Evolutionary conservation across 495 filamentous ascomycete species (phyloP).

Genomic region (Gamarada debralockiae): DNA sequence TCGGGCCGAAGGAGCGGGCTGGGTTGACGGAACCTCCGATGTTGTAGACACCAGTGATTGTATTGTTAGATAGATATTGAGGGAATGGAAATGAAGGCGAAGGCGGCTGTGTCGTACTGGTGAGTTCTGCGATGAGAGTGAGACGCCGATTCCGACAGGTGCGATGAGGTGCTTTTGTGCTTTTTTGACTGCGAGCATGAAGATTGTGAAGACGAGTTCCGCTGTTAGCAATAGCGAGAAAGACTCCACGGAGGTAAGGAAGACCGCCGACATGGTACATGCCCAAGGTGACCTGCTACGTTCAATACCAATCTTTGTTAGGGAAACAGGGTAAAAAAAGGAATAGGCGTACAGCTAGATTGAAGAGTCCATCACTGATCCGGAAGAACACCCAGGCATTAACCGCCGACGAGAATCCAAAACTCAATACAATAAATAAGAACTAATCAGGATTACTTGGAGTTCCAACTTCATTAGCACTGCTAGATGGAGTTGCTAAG

Average conservation of each 20-base stretch:
- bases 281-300: conserved; percentile 50
- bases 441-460: conserved; percentile 30
- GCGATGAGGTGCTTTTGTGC: conserved; percentile 49
- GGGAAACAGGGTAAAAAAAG: too few relatives aligned
- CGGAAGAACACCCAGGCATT: conserved; percentile 66
- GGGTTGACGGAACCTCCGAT: conserved; percentile 62
- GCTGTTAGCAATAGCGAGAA: conserved; percentile 50
- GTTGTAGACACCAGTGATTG: background rate
- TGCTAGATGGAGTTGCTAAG: conserved; percentile 37
- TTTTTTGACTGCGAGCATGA: conserved; percentile 56
- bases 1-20: conserved; percentile 60
- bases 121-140: conserved; percentile 48
- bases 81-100: background rate
- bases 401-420: conserved; percentile 62
- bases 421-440: conserved; percentile 51
- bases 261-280: conserved; percentile 56
- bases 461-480: conserved; percentile 36
- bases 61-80: background rate
- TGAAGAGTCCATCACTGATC: conserved; percentile 60
- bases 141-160: conserved; percentile 49
- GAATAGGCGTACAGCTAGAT: conserved; percentile 63
- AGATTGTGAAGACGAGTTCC: conserved; percentile 50
- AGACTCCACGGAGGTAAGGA: conserved; percentile 38
- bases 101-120: too few relatives aligned
- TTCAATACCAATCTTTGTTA: too few relatives aligned